phyloP scores from a whole-genome alignment of 106 monocot genomes.

The Acorus calamus region DNA sequence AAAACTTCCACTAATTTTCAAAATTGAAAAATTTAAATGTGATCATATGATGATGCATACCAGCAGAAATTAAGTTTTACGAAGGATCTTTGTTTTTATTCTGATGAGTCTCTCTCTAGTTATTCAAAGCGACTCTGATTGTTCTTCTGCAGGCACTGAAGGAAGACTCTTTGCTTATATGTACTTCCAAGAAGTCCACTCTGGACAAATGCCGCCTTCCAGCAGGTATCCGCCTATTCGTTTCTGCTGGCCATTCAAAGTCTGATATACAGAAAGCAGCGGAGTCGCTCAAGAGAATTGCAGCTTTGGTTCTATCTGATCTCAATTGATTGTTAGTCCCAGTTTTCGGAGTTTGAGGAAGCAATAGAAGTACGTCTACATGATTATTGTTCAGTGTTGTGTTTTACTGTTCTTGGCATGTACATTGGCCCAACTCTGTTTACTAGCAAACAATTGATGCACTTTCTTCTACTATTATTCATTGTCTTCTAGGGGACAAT shows the following conservation, averaged over 20 bases:
- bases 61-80: neutral
- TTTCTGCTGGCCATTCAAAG: conserved; percentile 47
- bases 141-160: conserved; percentile 21
- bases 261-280: conserved; percentile 26
- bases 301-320: conserved; percentile 22
- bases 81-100: neutral
- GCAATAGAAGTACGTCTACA: no score
- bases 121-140: neutral
- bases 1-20: neutral
- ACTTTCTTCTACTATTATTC: no score
- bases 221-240: conserved; percentile 37
- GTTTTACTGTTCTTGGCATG: no score
- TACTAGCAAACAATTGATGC: no score
- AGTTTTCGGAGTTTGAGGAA: no score
- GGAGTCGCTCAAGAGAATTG: conserved; percentile 32
- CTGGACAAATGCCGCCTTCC: conserved; percentile 54
- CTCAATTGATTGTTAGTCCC: conserved; percentile 1
- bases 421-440: no score
- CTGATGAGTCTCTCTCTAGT: neutral
- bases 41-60: neutral
- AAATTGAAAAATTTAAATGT: neutral
- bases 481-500: no score
- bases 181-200: conserved; percentile 41
- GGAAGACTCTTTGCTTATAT: conserved; percentile 47
- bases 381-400: no score